These are phyloP conservation scores for Pestalotiopsis sp. DNA, from an alignment of 2,329 filamentous ascomycete genomes.

Conservation along the genomic window DNA sequence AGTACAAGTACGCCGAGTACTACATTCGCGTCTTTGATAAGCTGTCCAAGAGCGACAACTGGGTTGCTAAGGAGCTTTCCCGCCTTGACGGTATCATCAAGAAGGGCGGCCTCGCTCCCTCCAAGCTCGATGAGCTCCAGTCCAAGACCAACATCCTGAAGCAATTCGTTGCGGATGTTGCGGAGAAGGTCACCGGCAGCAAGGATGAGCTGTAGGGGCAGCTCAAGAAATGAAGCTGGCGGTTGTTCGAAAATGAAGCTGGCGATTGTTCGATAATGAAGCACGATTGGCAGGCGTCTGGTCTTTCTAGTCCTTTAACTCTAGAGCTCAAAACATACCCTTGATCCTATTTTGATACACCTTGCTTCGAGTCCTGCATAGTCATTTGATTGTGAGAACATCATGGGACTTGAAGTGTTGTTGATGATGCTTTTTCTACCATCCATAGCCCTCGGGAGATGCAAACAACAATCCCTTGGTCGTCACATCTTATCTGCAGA, in stretches of 20 bases:
- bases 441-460: neutral
- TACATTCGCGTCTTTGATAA: slow-evolving; percentile 92
- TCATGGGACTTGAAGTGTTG: neutral
- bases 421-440: neutral
- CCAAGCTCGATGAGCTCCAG: slow-evolving; percentile 88
- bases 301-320: neutral
- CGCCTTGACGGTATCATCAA: slow-evolving; percentile 78
- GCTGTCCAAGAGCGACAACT: slow-evolving; percentile 75
- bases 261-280: slow-evolving; percentile 3
- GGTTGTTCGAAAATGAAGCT: slow-evolving; percentile 3
- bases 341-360: neutral
- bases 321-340: slow-evolving; percentile 5
- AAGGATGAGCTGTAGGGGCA: slow-evolving; percentile 72
- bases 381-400: neutral
- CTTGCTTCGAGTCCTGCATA: neutral
- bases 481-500: neutral
- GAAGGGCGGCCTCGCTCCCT: slow-evolving; percentile 82
- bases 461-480: neutral
- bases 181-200: slow-evolving; percentile 50
- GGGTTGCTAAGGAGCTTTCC: slow-evolving; percentile 82
- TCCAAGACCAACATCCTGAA: slow-evolving; percentile 86
- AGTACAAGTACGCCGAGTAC: slow-evolving; percentile 86
- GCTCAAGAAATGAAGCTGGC: slow-evolving; percentile 1
- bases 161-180: slow-evolving; percentile 69
- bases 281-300: neutral